Conservation (phyloP, 2,329 filamentous ascomycete species). For the Geosmithia morbida region DNA sequence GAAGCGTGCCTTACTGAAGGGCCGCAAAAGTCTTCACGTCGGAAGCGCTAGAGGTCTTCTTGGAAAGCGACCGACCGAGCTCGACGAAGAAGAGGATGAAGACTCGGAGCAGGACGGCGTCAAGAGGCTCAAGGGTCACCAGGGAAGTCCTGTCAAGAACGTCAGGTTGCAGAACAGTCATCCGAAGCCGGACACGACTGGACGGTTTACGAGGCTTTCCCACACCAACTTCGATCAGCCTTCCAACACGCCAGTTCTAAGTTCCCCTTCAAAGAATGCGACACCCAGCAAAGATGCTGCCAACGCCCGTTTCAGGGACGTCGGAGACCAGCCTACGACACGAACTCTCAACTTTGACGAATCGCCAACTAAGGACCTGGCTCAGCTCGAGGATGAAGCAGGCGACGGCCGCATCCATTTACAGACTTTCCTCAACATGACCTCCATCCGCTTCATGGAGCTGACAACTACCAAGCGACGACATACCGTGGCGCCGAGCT, state of each 20-base stretch:
- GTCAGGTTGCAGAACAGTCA: constrained; percentile 56
- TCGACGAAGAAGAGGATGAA: constrained; percentile 49
- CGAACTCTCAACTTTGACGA: constrained; percentile 29
- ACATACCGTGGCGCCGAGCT: constrained; percentile 57
- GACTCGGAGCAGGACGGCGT: constrained; percentile 43
- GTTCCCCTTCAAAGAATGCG: constrained; percentile 29
- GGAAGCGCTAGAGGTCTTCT: constrained; percentile 60
- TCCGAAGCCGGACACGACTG: constrained; percentile 51
- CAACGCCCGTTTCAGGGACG: constrained; percentile 39
- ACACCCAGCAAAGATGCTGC: constrained; percentile 39
- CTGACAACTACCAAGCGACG: constrained; percentile 89
- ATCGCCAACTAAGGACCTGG: constrained; percentile 21
- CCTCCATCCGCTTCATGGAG: constrained; percentile 96
- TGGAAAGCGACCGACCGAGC: constrained; percentile 58
- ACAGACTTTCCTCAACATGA: constrained; percentile 88
- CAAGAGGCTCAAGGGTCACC: constrained; percentile 57
- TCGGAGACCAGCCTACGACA: constrained; percentile 29
- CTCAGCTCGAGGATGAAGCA: constrained; percentile 30
- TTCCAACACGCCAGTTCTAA: constrained; percentile 25
- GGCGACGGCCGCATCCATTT: constrained; percentile 53
- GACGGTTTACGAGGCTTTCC: constrained; percentile 36
- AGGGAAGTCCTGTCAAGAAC: constrained; percentile 65
- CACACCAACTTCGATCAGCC: constrained; percentile 28
- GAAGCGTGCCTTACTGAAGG: constrained; percentile 51
- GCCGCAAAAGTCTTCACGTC: constrained; percentile 63